Evolutionary conservation across 345 rosid species (phyloP).

Genomic region (Eucalyptus decipiens): DNA sequence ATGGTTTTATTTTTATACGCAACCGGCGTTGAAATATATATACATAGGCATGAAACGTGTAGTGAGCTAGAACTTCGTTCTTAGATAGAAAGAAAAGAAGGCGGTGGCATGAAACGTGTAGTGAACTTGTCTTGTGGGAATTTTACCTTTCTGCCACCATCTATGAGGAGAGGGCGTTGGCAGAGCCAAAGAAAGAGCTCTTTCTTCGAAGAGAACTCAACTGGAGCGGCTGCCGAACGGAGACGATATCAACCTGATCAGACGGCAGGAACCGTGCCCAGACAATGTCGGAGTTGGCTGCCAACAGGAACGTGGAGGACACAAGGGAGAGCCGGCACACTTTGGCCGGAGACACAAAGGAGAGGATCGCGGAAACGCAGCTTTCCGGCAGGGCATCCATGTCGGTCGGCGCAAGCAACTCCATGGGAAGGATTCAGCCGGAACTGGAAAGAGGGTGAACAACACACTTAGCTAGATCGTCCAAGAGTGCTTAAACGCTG

Average conservation of each 20-base stretch:
- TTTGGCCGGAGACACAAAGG: slow-evolving; percentile 52
- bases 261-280: slow-evolving; percentile 56
- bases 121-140: not conserved
- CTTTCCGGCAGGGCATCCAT: slow-evolving; percentile 35
- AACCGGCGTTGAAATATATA: not conserved
- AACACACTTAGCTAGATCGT: not conserved
- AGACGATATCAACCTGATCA: slow-evolving; percentile 7
- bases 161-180: slow-evolving; percentile 3
- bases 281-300: slow-evolving; percentile 38
- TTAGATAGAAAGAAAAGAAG: too few species aligned
- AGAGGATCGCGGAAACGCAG: slow-evolving; percentile 36
- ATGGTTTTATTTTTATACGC: not conserved
- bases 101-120: too few species aligned
- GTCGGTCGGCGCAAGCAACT: not conserved
- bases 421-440: not conserved
- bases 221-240: not conserved
- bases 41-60: not conserved
- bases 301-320: slow-evolving; percentile 34
- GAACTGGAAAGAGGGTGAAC: not conserved
- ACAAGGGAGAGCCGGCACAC: slow-evolving; percentile 29
- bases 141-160: slow-evolving; percentile 8
- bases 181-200: slow-evolving; percentile 13
- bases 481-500: not conserved
- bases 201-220: slow-evolving; percentile 9
- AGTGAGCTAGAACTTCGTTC: too few species aligned